A percentile compares a stretch with the other conserved stretches of the same genome.
phyloP scores from a whole-genome alignment of 176 grass and related monocot genomes.

The Poa annua region DNA sequence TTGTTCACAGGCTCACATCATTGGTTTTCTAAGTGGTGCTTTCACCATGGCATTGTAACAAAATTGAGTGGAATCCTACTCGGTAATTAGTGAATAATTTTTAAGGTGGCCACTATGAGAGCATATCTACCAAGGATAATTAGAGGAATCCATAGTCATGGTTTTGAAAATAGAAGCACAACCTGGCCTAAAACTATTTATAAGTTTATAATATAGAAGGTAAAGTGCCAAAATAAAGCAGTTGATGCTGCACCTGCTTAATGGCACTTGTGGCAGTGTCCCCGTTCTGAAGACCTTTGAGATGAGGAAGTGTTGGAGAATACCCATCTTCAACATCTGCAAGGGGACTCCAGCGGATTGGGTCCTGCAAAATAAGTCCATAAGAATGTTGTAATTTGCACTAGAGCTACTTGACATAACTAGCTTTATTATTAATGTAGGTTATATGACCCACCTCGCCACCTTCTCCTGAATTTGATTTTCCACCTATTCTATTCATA shows the following conservation, averaged over 20 bases:
- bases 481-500: slow-evolving; percentile 97
- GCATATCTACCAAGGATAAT: neutral
- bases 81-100: neutral
- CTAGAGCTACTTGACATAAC: slow-evolving; percentile 20
- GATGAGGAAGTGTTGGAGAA: slow-evolving; percentile 98
- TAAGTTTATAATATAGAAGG: slow-evolving; percentile 5
- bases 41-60: neutral
- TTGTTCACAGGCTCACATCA: neutral
- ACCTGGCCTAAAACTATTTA: slow-evolving; percentile 6
- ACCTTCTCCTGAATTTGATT: slow-evolving; percentile 99
- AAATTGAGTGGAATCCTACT: neutral
- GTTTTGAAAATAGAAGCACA: slow-evolving; percentile 24
- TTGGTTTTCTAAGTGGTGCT: slow-evolving; percentile 1
- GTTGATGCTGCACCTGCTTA: slow-evolving; percentile 71
- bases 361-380: slow-evolving; percentile 71
- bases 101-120: slow-evolving; percentile 13
- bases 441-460: slow-evolving; percentile 77
- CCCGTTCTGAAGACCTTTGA: slow-evolving; percentile 99
- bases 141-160: slow-evolving; percentile 7
- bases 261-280: slow-evolving; percentile 99
- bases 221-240: slow-evolving; percentile 35
- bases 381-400: slow-evolving; percentile 42
- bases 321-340: slow-evolving; percentile 97
- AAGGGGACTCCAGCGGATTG: slow-evolving; percentile 96
- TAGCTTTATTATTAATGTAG: slow-evolving; percentile 34